Evolutionary conservation across 202 grass and related monocot species (phyloP).

Genomic region (Carex arenaria): DNA sequence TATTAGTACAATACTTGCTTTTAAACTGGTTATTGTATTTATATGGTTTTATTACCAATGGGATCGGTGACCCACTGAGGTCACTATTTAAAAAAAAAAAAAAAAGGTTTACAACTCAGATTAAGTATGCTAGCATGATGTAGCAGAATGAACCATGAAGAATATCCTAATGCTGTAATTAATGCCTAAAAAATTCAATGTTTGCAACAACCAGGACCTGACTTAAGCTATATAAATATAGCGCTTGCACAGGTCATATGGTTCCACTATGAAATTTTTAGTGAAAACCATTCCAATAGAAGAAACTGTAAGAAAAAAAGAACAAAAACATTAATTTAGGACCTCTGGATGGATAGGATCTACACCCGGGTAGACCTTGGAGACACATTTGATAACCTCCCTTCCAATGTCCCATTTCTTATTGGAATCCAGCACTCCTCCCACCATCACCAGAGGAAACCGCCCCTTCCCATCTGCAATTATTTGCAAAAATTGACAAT

Average conservation of each 20-base stretch:
- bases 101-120: not conserved
- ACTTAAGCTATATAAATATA: not conserved
- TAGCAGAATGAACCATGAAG: not conserved
- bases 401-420: slow-evolving; percentile 81
- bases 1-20: too few species aligned
- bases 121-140: not conserved
- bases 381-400: slow-evolving; percentile 78
- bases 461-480: slow-evolving; percentile 68
- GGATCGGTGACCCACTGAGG: too few species aligned
- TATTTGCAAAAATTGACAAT: slow-evolving; percentile 25
- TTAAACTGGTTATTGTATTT: too few species aligned
- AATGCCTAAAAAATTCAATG: not conserved
- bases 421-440: slow-evolving; percentile 92
- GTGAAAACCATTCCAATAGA: not conserved
- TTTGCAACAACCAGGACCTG: not conserved
- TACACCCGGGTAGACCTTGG: slow-evolving; percentile 63
- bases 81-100: too few species aligned
- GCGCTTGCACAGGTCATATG: not conserved
- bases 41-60: too few species aligned
- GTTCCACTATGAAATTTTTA: not conserved
- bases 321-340: slow-evolving; percentile 14
- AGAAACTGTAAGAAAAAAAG: not conserved
- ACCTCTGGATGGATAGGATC: slow-evolving; percentile 78
- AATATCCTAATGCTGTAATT: not conserved
- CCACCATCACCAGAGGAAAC: slow-evolving; percentile 97